These are phyloP conservation scores for Pascua sp. DNA, from an alignment of 1,284 basidiomycete species.

Conservation along the genomic window DNA sequence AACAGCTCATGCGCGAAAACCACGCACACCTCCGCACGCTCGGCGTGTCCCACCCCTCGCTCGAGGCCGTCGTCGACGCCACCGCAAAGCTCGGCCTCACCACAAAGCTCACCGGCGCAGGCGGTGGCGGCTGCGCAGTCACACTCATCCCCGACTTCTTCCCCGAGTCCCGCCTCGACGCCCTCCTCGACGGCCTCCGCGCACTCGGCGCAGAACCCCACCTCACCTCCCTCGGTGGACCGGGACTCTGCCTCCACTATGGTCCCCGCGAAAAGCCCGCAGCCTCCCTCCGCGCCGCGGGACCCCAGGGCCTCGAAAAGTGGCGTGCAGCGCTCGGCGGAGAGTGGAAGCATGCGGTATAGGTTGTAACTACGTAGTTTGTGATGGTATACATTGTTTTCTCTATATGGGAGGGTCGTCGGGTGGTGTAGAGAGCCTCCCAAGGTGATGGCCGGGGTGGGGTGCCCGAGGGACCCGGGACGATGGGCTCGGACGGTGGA, in stretches of 20 bases:
- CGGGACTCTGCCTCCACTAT: conserved; percentile 71
- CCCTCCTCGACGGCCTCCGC: conserved; percentile 61
- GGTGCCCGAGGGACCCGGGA: too few relatives aligned
- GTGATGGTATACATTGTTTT: too few relatives aligned
- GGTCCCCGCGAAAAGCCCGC: not conserved
- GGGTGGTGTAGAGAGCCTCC: too few relatives aligned
- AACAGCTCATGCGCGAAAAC: conserved; percentile 75
- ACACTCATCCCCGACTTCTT: conserved; percentile 90
- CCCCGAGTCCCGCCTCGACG: conserved; percentile 57
- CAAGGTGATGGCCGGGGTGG: too few relatives aligned
- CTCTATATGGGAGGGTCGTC: too few relatives aligned
- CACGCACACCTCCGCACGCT: conserved; percentile 78
- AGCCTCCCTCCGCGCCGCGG: conserved; percentile 8
- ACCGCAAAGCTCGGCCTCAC: conserved; percentile 68
- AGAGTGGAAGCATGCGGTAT: conserved; percentile 10
- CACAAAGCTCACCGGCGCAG: conserved; percentile 98
- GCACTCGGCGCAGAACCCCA: conserved; percentile 76
- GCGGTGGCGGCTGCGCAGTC: conserved; percentile 97
- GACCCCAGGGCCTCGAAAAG: conserved; percentile 3
- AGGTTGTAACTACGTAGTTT: too few relatives aligned
- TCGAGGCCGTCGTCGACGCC: conserved; percentile 75
- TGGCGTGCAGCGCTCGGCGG: conserved; percentile 11
- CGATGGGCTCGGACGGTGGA: too few relatives aligned
- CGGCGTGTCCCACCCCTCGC: conserved; percentile 86
- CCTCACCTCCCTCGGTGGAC: conserved; percentile 87